Evolutionary conservation across 1,284 basidiomycete genomes (phyloP).

Genomic region (Fomitopsis pinicola): DNA sequence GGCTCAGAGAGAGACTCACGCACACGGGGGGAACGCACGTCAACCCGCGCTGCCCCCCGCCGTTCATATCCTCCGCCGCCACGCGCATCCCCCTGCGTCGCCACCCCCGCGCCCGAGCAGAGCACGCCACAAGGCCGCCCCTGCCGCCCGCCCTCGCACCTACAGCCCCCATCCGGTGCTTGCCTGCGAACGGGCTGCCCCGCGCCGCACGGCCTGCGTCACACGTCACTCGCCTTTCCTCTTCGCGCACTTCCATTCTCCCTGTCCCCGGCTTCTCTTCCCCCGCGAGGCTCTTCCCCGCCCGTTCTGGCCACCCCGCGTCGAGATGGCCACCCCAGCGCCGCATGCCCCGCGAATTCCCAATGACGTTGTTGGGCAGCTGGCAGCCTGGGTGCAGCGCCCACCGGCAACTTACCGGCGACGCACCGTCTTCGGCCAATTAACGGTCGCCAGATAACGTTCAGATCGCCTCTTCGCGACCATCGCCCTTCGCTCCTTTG

Average conservation of each 20-base stretch:
- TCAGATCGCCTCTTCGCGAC: not conserved
- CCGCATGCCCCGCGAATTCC: no score
- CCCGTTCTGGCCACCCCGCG: no score
- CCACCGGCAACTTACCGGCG: not conserved
- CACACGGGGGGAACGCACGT: not conserved
- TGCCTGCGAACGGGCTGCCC: no score
- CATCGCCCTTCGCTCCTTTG: no score
- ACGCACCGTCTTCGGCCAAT: not conserved
- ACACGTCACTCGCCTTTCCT: no score
- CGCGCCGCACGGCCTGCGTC: no score
- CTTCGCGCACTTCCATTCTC: no score
- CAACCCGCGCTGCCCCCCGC: not conserved
- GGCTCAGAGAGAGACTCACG: not conserved
- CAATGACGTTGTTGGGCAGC: no score
- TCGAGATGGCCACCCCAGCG: no score
- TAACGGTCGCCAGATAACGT: not conserved
- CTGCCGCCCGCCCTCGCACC: not conserved
- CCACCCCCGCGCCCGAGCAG: not conserved
- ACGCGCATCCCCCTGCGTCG: not conserved
- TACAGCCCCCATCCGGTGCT: not conserved
- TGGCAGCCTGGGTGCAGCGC: no score
- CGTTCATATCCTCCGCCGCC: not conserved
- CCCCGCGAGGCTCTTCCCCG: no score
- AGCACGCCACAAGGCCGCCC: not conserved
- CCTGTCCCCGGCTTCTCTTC: no score